Base-by-base conservation (phyloP, 495 filamentous ascomycete genomes). In the Sporormia fimetaria region DNA sequence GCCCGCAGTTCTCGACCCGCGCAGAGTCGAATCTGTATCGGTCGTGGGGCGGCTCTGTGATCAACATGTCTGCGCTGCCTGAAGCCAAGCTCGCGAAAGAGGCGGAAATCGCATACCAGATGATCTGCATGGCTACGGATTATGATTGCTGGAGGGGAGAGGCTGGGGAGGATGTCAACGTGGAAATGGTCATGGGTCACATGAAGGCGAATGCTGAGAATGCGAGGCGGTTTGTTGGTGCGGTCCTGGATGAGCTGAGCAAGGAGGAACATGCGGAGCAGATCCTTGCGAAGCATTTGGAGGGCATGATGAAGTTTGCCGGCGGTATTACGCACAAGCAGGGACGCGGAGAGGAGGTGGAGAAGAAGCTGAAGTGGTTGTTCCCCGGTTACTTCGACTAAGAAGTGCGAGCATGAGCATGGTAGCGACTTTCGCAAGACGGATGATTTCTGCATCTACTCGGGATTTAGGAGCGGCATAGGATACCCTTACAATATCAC, bases 51-150 rank as follows among this genome's bases (percentile, higher is more conserved):
- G 86, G 85, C 32, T 76, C 69, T 45, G 80, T 94, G 2, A 94
- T 99, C 67, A 96, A 95, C 69, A 99, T 99, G 90, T 87, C 81
- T 37, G 76, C 80, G 16, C 71, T 96, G n/a, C 90, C 90, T 17
- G 90, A 99, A 67, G 80, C 88, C 22, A 96, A 96, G 68, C 76
- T 99, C 9, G 90, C 90, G 20, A 73, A 82, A 22, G 90, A 99
- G 67, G 92, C 92, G 3, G 92, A 99, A 67, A 80, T 99, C 49
- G 81, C 80, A 11, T 95, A 94, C 57, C 84, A 88, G 66, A 88
- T 95, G 75, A 88, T 99, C 51, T 95, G 88, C 69, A 99, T 99
- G 92, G 79, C 81, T 20, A 99, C 90, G 16, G 90, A 99, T 64
- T 99, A 99, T 55, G 92, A 99, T 63, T 94, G 87, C 73, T 96